A percentile compares a stretch with the other conserved stretches of the same genome.
Evolutionary conservation across 192 early-diverging fungal genomes (phyloP).

Genomic region (Gigaspora rosea): DNA sequence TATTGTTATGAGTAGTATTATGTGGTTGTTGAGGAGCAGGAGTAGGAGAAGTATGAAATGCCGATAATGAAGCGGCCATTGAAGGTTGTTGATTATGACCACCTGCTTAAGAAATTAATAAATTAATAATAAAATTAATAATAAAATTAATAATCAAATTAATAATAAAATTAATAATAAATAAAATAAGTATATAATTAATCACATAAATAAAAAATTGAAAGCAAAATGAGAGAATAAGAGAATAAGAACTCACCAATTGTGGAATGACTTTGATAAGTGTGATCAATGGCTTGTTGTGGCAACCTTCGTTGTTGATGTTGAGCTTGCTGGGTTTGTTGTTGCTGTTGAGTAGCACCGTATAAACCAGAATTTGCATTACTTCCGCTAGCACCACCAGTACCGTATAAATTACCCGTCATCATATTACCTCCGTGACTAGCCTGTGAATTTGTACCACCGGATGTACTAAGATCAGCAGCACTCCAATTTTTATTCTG

Average conservation of each 20-base stretch:
- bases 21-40: neutral
- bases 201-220: neutral
- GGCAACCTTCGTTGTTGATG: neutral
- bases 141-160: neutral
- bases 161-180: neutral
- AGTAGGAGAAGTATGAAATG: neutral
- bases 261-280: neutral
- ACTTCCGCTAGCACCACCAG: neutral
- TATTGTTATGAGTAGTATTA: constrained; percentile 5
- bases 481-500: neutral
- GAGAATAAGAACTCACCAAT: too few relatives aligned
- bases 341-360: neutral
- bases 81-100: neutral
- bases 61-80: neutral
- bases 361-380: neutral
- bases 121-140: constrained; percentile 6
- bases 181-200: neutral
- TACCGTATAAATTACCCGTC: neutral
- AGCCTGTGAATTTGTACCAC: neutral
- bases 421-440: neutral
- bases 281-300: neutral
- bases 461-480: neutral
- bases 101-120: neutral
- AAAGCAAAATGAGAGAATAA: too few relatives aligned
- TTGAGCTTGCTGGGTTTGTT: neutral